phyloP scores from a whole-genome alignment of 2,329 filamentous ascomycete species.

The Neofusicoccum sp. region DNA sequence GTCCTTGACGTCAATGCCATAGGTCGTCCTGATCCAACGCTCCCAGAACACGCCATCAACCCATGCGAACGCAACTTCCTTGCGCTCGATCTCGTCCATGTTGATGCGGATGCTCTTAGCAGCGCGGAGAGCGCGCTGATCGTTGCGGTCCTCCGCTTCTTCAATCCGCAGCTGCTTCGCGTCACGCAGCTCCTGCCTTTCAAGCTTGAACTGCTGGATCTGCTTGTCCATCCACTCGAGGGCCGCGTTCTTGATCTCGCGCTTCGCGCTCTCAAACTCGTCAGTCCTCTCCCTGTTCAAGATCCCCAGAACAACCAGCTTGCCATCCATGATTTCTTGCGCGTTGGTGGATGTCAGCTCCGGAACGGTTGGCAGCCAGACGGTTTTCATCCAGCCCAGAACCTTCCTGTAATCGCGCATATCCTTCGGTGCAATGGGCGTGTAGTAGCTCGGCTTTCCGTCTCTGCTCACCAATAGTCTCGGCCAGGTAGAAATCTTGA shows the following conservation, averaged over 20 bases:
- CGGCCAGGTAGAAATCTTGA: conserved; percentile 98
- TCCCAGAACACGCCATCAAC: conserved; percentile 98
- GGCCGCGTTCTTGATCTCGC: conserved; percentile 92
- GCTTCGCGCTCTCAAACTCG: conserved; percentile 73
- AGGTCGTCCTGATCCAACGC: conserved; percentile 92
- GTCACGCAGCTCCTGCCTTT: conserved; percentile 88
- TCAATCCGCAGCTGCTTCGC: conserved; percentile 94
- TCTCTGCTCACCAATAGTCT: conserved; percentile 85
- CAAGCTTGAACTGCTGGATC: conserved; percentile 84
- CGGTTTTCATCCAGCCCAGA: conserved; percentile 88
- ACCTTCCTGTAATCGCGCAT: conserved; percentile 83
- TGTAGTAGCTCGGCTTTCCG: conserved; percentile 86
- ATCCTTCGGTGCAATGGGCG: conserved; percentile 78
- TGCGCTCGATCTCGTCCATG: conserved; percentile 82
- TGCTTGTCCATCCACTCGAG: conserved; percentile 98
- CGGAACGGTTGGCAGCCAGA: conserved; percentile 94
- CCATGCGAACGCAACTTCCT: conserved; percentile 94
- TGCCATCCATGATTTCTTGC: conserved; percentile 90
- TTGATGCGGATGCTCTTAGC: conserved; percentile 91
- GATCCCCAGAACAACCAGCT: conserved; percentile 90
- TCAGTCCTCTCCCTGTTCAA: conserved; percentile 77
- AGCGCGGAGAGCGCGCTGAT: conserved; percentile 78
- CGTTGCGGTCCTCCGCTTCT: conserved; percentile 89
- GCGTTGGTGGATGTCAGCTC: conserved; percentile 91
- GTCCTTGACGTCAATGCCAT: conserved; percentile 80